Percentiles rank a stretch among this genome's conserved stretches.
These are phyloP conservation scores for Colletotrichum gigasporum DNA, from an alignment of 2,329 filamentous ascomycete genomes.

Conservation along the genomic window DNA sequence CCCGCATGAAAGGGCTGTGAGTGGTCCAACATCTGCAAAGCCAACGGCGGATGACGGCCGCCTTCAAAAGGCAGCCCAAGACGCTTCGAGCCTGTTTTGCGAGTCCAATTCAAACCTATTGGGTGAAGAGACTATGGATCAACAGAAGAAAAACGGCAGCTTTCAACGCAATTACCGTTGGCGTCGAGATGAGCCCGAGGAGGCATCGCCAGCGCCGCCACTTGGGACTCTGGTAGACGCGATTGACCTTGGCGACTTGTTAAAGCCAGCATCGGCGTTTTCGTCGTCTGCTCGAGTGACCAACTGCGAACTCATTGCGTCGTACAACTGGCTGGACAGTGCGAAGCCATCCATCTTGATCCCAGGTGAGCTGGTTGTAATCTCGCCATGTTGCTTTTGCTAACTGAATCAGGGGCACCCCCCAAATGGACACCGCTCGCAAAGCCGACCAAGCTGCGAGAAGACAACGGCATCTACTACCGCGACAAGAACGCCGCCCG, in stretches of 20 bases:
- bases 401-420: constrained; percentile 53
- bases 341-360: constrained; percentile 39
- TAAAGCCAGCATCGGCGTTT: background rate
- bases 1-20: background rate
- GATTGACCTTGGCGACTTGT: background rate
- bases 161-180: background rate
- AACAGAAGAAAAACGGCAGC: background rate
- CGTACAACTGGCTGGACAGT: constrained; percentile 48
- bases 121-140: too few relatives aligned
- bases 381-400: background rate
- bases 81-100: background rate
- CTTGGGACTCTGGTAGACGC: constrained; percentile 16
- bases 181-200: background rate
- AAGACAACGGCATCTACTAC: constrained; percentile 60
- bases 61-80: background rate
- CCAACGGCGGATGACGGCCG: background rate
- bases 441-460: constrained; percentile 41
- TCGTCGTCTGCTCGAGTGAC: constrained; percentile 15
- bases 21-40: background rate
- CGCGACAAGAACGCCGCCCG: constrained; percentile 64
- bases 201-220: constrained; percentile 5
- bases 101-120: too few relatives aligned
- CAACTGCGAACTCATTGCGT: constrained; percentile 37
- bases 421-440: constrained; percentile 57
- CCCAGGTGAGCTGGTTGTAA: constrained; percentile 39